These are phyloP conservation scores for Elsinoe arachidis DNA, from an alignment of 2,329 filamentous ascomycete species.

Conservation along the genomic window DNA sequence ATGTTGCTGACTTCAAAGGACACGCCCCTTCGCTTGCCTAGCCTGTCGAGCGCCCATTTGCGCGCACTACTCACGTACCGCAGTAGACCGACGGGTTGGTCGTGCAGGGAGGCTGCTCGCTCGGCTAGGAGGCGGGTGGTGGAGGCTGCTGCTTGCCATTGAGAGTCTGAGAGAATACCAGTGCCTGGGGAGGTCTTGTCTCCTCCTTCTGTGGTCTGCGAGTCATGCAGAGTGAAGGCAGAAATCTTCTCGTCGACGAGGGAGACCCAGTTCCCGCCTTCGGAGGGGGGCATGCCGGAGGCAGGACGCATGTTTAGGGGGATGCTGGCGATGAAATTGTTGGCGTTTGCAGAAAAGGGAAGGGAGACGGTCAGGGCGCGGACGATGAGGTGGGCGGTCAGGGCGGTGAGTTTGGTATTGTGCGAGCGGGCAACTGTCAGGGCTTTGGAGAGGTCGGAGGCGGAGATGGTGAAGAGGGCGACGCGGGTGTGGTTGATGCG, in stretches of 20 bases:
- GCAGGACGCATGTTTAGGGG: constrained; percentile 35
- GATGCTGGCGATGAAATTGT: constrained; percentile 32
- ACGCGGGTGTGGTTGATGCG: constrained; percentile 16
- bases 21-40: constrained; percentile 31
- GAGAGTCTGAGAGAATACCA: background rate
- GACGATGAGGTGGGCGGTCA: constrained; percentile 34
- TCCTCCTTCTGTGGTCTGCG: constrained; percentile 13
- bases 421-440: constrained; percentile 27
- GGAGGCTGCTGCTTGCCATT: constrained; percentile 29
- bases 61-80: constrained; percentile 34
- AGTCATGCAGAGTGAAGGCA: constrained; percentile 14
- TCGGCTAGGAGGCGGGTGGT: constrained; percentile 29
- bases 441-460: constrained; percentile 21
- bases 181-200: too few relatives aligned
- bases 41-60: constrained; percentile 32
- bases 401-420: constrained; percentile 34
- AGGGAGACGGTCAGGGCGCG: constrained; percentile 25
- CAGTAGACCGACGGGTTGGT: constrained; percentile 38
- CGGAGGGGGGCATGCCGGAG: constrained; percentile 25
- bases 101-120: constrained; percentile 25
- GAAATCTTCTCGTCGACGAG: constrained; percentile 25
- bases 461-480: constrained; percentile 26
- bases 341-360: constrained; percentile 16
- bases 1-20: constrained; percentile 43
- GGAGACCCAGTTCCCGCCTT: constrained; percentile 28